Conservation (phyloP, 2,329 filamentous ascomycete species). For the Calycina herbarum region DNA sequence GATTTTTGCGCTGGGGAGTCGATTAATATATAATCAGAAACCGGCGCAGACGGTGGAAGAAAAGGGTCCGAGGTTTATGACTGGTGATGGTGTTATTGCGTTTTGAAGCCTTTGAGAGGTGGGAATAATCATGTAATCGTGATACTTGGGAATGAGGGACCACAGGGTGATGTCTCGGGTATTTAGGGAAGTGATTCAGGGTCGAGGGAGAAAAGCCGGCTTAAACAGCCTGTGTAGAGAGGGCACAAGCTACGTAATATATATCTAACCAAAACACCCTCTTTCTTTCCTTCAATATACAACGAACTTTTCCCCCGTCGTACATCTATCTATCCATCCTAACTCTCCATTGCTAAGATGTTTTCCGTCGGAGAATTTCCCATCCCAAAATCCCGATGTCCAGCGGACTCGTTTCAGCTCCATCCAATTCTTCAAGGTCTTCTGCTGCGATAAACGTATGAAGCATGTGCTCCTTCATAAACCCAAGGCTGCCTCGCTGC, state of each 20-base stretch:
- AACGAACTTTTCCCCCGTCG: too few relatives aligned
- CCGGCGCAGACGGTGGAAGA: not conserved
- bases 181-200: not conserved
- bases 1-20: slow-evolving; percentile 10
- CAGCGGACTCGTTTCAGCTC: not conserved
- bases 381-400: not conserved
- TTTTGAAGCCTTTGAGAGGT: not conserved
- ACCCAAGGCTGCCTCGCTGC: too few relatives aligned
- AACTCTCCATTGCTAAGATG: not conserved
- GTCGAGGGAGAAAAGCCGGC: not conserved
- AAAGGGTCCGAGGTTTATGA: slow-evolving; percentile 1
- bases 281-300: not conserved
- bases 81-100: not conserved
- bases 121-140: not conserved
- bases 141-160: not conserved
- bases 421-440: not conserved
- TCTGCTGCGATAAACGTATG: not conserved
- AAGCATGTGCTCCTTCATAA: too few relatives aligned
- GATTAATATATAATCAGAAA: slow-evolving; percentile 3
- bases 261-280: not conserved
- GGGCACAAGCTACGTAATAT: not conserved
- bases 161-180: not conserved
- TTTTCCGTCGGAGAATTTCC: not conserved
- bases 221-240: not conserved
- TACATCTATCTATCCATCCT: too few relatives aligned